Evolutionary conservation across 345 rosid species (phyloP), one percentile per base, ranked within the genome.

Genomic region (Acer saccharum): DNA sequence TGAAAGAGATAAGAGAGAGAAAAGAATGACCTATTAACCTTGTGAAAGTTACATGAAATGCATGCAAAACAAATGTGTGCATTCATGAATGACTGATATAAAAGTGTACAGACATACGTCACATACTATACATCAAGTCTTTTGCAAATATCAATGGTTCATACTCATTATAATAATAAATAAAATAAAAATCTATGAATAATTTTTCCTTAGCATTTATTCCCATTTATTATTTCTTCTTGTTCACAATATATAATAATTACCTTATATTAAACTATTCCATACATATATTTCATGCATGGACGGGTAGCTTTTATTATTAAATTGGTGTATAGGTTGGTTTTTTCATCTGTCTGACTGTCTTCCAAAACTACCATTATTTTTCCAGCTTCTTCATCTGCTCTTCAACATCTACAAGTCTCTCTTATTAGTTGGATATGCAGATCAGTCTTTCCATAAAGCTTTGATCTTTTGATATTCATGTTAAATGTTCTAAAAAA

Each of bases 331-430:
- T 48, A 60, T 65, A 75, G 12, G 3, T 10, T 78, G 70, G 81
- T 70, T 57, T 78, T 76, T 77, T 0, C 11, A 81, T 64, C 79
- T 23, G 78, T 25, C 27, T 25, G 27, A 25, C 27, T 25, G 27
- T 74, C 74, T 54, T 78, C 85, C 79, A 65, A 79, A 84, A 76
- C 84, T 68, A 78, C 84, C 83, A 61, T 73, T 73, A n/a, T 10
- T 79, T 12, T 57, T 57, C 61, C 17, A 35, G 39, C 39, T 57
- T 57, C 8, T 57, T 71, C 78, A 82, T 80, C 90, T 77, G 80
- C 87, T 85, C 82, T 84, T 88, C 89, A 84, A 85, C 71, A 85
- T 67, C 89, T 85, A 86, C 76, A 89, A 65, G 84, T 86, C 91
- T 86, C 79, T 52, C 71, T 9, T 10, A 43, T 54, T 54, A 68